Evolutionary conservation across 2,329 filamentous ascomycete genomes (phyloP), one percentile per base, ranked within the genome.

Genomic region (Cadophora sp.): DNA sequence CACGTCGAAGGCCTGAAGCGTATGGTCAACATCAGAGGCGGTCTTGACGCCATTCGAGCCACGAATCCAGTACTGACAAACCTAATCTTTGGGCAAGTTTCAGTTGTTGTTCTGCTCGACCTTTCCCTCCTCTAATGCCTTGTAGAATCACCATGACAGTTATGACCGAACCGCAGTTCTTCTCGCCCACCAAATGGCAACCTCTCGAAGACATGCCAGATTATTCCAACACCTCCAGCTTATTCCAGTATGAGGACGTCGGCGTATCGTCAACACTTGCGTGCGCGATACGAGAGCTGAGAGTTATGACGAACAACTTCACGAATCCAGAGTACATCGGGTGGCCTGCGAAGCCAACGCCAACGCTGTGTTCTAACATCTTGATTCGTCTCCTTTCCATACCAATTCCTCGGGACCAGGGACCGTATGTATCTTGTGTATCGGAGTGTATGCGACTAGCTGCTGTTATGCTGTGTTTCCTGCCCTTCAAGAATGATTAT

Each of bases 1-100:
- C 66, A 68, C 27, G 33, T 68, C 9, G 30, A 62, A 16, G 62
- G 62, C 41, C 22, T 68, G 14, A 62, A 62, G 43, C 39, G 59
- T 16, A 68, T 68, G 58, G 59, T 68, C 24, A 56, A 39, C 13
- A 22, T 68, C 9, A 51, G 66, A 53, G 66, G 62, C 7, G 66
- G 66, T 43, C 45, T 68, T 14, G 43, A 65, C 16, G 30, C n/a
- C 14, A 68, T 68, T 33, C 56, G 66, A 30, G 41, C 30, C 3
- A 65, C 39, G 2, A 68, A 65, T 30, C 30, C 45, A n/a, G 51
- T 68, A 39, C 33, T 68, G 13, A 55, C 62, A 13, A 65, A 65
- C 47, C 41, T 65, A n/a, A 62, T 68, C 20, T 68, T 68, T 33
- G 62, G 62, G 62, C 62, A 55, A 22, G 55, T 43, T 18, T 1